These are phyloP conservation scores for Arctostaphylos glauca DNA, from an alignment of 148 eudicot genomes.

Conservation along the genomic window DNA sequence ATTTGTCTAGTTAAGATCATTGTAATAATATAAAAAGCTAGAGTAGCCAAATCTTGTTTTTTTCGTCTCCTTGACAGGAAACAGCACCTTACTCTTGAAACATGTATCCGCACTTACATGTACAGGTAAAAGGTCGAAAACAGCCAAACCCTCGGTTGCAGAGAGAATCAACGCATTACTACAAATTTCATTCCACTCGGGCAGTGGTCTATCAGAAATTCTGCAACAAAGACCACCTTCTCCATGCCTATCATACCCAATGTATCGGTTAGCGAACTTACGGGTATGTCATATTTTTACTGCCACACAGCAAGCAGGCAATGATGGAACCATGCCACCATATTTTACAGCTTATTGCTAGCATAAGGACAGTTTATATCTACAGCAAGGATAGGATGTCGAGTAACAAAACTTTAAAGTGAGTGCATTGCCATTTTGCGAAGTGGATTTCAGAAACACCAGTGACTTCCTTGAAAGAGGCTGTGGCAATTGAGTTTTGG, in stretches of 20 bases:
- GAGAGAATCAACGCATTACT: neutral
- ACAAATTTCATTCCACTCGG: neutral
- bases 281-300: neutral
- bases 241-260: neutral
- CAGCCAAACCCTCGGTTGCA: neutral
- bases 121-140: neutral
- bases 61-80: neutral
- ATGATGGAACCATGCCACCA: neutral
- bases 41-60: neutral
- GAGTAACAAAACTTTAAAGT: neutral
- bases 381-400: neutral
- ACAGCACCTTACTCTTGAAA: neutral
- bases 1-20: neutral
- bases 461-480: neutral
- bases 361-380: neutral
- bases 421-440: neutral
- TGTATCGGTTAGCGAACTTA: neutral
- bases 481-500: neutral
- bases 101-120: neutral
- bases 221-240: neutral
- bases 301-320: neutral
- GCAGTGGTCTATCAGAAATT: neutral
- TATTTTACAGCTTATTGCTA: neutral
- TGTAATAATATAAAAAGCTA: neutral
- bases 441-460: neutral